phyloP scores from a whole-genome alignment of 768 basidiomycete species.

The Leccinum subtestaceum region DNA sequence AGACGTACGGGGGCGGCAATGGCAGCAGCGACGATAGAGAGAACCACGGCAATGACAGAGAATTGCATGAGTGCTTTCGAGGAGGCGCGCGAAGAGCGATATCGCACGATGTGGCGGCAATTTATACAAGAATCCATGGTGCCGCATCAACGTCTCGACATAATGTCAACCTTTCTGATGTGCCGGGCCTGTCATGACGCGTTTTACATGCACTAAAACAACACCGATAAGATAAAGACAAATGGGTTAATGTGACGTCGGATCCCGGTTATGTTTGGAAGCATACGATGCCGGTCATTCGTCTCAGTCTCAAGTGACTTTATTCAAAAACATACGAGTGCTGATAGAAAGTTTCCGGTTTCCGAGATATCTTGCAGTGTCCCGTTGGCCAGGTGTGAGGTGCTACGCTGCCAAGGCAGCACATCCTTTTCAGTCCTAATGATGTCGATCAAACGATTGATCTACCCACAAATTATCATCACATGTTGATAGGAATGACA shows the following conservation, averaged over 20 bases:
- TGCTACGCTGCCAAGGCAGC: neutral
- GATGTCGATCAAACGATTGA: neutral
- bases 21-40: neutral
- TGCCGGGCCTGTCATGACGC: neutral
- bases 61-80: slow-evolving; percentile 1
- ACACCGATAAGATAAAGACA: neutral
- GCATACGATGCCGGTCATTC: no score
- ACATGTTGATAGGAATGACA: neutral
- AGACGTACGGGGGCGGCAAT: slow-evolving; percentile 1
- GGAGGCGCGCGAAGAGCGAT: neutral
- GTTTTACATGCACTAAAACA: neutral
- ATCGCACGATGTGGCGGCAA: neutral
- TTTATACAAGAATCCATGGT: neutral
- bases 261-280: neutral
- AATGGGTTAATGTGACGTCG: neutral
- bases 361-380: neutral
- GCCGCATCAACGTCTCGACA: neutral
- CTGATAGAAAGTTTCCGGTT: neutral
- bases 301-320: no score
- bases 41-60: neutral
- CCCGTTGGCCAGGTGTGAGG: neutral
- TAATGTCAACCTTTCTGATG: neutral
- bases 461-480: neutral
- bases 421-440: neutral
- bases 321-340: neutral